phyloP scores from a whole-genome alignment of 768 basidiomycete species.

The Amanita thiersii region DNA sequence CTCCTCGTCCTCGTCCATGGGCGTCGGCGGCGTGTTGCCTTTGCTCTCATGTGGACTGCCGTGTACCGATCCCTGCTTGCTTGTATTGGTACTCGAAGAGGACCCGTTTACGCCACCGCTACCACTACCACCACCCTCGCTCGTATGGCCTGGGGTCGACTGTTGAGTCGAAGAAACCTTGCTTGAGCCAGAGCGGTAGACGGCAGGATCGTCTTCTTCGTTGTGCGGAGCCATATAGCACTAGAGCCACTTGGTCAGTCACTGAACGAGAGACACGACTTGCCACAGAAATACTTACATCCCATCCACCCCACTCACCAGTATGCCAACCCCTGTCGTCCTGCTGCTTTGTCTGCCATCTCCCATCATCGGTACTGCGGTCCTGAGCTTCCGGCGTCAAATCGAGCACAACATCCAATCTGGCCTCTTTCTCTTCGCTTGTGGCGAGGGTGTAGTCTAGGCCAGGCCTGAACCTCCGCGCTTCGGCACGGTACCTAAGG shows the following conservation, averaged over 20 bases:
- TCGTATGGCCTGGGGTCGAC: too few species aligned
- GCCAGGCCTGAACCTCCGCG: slow-evolving; percentile 84
- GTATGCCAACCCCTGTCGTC: slow-evolving; percentile 49
- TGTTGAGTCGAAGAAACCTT: too few species aligned
- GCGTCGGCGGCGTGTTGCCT: slow-evolving; percentile 3
- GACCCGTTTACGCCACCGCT: not conserved
- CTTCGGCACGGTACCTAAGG: slow-evolving; percentile 65
- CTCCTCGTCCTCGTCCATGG: slow-evolving; percentile 17
- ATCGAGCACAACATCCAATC: slow-evolving; percentile 81
- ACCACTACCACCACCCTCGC: too few species aligned
- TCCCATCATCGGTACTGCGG: slow-evolving; percentile 20
- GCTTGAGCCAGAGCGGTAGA: slow-evolving; percentile 66
- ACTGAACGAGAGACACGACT: slow-evolving; percentile 7
- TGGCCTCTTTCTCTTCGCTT: slow-evolving; percentile 71
- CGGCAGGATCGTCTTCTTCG: slow-evolving; percentile 91
- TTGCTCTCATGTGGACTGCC: not conserved
- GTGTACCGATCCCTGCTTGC: not conserved
- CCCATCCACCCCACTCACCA: slow-evolving; percentile 90
- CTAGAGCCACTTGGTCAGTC: slow-evolving; percentile 24
- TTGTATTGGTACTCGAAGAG: not conserved
- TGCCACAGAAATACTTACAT: slow-evolving; percentile 39
- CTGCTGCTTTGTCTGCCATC: slow-evolving; percentile 5
- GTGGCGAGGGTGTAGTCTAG: slow-evolving; percentile 94
- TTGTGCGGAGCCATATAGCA: slow-evolving; percentile 95
- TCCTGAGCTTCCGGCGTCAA: slow-evolving; percentile 60